Evolutionary conservation across 192 early-diverging fungal species (phyloP), one percentile per base, ranked within the genome.

Genomic region (Phlyctochytrium planicorne): DNA sequence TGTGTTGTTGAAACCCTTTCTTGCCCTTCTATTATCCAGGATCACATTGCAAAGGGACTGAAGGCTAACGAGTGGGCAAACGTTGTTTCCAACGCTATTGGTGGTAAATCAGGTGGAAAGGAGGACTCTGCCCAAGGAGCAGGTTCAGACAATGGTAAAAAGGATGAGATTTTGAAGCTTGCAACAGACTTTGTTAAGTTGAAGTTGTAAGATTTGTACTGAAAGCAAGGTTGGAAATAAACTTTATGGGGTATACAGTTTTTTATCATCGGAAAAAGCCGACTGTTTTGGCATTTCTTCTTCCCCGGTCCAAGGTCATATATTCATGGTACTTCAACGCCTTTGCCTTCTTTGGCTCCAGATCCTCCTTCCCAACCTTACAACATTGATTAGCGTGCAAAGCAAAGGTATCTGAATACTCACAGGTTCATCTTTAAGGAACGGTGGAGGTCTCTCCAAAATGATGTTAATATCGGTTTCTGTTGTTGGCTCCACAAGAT

Each of bases 71-170:
- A 91, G 25, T 99, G 97, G 97, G 92, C 94, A 20, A 81, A 83
- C 24, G 89, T 87, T 31, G 93, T 97, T n/a, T 73, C 85, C 29
- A 80, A 88, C 60, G 83, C 86, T 30, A 81, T 99, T 55, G 93
- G 91, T 30, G 97, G 97, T 63, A 94, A 93, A 78, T 89, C 88
- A 64, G 97, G 97, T 34, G 97, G 97, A 57, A 97, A 95, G 68
- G 93, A 94, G 52, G 94, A 94, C 59, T 71, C 91, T 65, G 97
- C 97, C 32, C 94, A 94, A 66, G 97, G 97, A 20, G 88, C 89
- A 60, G 97, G 94, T 33, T 78, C 83, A 40, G 81, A 90, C 30
- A 72, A 29, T 6, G 25, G 25, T 29, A 27, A 57, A 6, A 47
- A 6, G 10, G 40, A 47, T 20, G 40, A 47, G 40, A 20, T 47